Evolutionary conservation across 2,329 filamentous ascomycete species (phyloP), one percentile per base, ranked within the genome.

Genomic region (Xenoacremonium recifei): DNA sequence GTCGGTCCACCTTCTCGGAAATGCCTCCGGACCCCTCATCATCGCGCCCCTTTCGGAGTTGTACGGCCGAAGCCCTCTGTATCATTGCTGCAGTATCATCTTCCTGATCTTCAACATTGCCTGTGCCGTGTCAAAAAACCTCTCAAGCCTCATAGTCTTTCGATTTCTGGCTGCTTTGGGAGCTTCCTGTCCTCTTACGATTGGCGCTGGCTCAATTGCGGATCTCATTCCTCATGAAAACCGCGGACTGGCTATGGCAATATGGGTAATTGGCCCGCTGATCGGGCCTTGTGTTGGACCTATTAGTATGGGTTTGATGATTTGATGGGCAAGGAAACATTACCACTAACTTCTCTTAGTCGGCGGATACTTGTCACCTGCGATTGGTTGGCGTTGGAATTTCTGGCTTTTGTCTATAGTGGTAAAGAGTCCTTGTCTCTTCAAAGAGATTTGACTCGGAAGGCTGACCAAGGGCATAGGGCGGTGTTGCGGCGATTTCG

Each of bases 1-100:
- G 2, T 78, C 76, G 0, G 68, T 82, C 11, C 78, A 77, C 56
- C 66, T 84, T n/a, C 62, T 80, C 0, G 76, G 79, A 27, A 70
- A 73, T 39, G 69, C 67, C 20, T 63, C 76, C 29, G 74, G 73
- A 0, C 73, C 74, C 1, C 51, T 76, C 6, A 42, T 74, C 5
- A 67, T 72, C 43, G 71, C 72, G 1, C 75, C 77, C 0, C 44
- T 77, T 6, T 72, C 66, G 7, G 76, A 80, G 48, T 48, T 71
- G 29, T 73, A 72, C 43, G 71, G 72, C 4, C 65, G 71, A 5
- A 52, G 64, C 15, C 56, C 61, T 12, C 50, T 75, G 15, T 71
- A 72, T 44, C 58, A 67, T 37, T 39, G 54, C 21, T 64, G 61
- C 45, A 77, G 79, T 20, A 74, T 82, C 9, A 57, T 81, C 9